phyloP scores from a whole-genome alignment of 305 asterid species.

The Fraxinus latifolia region DNA sequence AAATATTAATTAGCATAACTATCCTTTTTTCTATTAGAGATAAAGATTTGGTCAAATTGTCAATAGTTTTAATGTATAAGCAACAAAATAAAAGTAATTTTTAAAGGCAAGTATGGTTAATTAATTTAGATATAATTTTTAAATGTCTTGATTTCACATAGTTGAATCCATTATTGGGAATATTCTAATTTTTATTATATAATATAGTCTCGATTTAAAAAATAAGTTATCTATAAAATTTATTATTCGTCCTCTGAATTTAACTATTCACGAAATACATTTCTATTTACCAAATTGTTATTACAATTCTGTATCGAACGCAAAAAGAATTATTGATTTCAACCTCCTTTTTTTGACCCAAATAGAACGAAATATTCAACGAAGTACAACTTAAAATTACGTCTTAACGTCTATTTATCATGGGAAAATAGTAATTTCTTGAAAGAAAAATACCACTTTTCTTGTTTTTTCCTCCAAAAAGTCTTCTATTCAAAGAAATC shows the following conservation, averaged over 20 bases:
- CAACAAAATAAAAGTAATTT: background rate
- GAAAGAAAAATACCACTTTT: background rate
- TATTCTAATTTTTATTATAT: no score
- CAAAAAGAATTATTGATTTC: background rate
- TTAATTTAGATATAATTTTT: background rate
- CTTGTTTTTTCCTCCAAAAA: background rate
- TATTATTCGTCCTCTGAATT: background rate
- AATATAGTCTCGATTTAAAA: background rate
- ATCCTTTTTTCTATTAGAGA: background rate
- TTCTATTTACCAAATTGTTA: background rate
- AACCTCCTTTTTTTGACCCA: background rate
- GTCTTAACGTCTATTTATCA: background rate
- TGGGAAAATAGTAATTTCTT: background rate
- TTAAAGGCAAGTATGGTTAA: background rate
- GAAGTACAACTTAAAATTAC: background rate
- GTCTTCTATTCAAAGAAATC: background rate
- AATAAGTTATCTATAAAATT: background rate
- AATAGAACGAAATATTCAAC: background rate
- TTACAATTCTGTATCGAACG: background rate
- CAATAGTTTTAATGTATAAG: background rate
- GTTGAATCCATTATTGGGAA: background rate
- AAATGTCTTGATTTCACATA: background rate
- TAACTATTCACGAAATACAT: background rate
- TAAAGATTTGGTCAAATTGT: background rate
- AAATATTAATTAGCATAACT: background rate